A percentile compares a stretch with the other conserved stretches of the same genome.
Conservation (phyloP, 2,329 filamentous ascomycete genomes). For the Endoconidiophora laricicola region DNA sequence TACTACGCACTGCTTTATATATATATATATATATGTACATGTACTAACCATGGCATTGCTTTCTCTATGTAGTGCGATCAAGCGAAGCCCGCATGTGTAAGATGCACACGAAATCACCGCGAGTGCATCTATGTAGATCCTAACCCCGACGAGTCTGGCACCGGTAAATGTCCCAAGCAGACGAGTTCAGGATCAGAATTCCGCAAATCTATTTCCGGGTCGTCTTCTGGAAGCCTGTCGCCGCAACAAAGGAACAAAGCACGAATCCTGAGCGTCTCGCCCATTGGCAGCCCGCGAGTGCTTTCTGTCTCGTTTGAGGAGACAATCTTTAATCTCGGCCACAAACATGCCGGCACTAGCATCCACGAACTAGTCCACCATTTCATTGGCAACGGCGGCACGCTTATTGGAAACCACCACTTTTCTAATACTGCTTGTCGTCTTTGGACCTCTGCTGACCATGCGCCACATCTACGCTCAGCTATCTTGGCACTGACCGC, state of each 20-base stretch:
- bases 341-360: constrained; percentile 5
- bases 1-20: neutral
- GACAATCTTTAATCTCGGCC: constrained; percentile 5
- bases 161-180: neutral
- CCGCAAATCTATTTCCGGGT: neutral
- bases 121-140: constrained; percentile 12
- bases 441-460: constrained; percentile 8
- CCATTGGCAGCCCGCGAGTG: neutral
- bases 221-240: neutral
- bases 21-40: neutral
- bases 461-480: constrained; percentile 14
- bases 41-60: too few species aligned
- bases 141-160: neutral
- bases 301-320: constrained; percentile 9
- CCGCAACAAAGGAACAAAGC: neutral
- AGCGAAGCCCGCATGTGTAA: constrained; percentile 15
- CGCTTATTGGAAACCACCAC: constrained; percentile 12
- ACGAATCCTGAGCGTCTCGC: neutral
- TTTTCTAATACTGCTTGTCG: constrained; percentile 12
- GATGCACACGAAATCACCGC: constrained; percentile 15
- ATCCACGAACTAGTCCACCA: constrained; percentile 10
- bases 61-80: constrained; percentile 15
- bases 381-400: constrained; percentile 12
- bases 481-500: constrained; percentile 16
- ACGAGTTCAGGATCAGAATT: neutral